Percentiles rank a stretch among this genome's conserved stretches.
Conservation (phyloP, 192 early-diverging fungal genomes). For the Backusella sp. region DNA sequence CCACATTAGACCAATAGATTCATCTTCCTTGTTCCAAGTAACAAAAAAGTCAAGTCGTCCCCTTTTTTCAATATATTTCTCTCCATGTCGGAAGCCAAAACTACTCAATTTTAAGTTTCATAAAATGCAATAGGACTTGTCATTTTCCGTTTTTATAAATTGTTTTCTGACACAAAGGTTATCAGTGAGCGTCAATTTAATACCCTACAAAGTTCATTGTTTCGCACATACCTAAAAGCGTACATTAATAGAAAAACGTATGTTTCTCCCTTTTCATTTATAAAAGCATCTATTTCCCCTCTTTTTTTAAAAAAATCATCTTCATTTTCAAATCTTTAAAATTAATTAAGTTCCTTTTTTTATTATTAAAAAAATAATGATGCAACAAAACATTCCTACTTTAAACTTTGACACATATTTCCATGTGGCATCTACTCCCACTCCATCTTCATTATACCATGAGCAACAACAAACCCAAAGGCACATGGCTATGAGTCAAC, state of each 20-base stretch:
- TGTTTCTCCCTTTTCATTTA: not conserved
- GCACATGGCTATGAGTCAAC: not conserved
- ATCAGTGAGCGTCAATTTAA: not conserved
- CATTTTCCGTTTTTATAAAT: not conserved
- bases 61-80: not conserved
- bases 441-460: not conserved
- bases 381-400: conserved; percentile 8
- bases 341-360: not conserved
- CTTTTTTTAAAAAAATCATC: not conserved
- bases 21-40: not conserved
- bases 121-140: not conserved
- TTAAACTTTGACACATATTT: conserved; percentile 16
- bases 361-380: not conserved
- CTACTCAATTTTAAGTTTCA: not conserved
- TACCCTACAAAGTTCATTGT: not conserved
- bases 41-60: not conserved
- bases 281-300: not conserved
- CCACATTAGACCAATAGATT: not conserved
- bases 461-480: not conserved
- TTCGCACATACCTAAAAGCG: not conserved
- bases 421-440: not conserved
- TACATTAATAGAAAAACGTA: not conserved
- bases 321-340: not conserved
- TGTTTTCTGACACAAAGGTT: not conserved
- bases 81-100: not conserved